Evolutionary conservation across 2,329 filamentous ascomycete species (phyloP), one percentile per base, ranked within the genome.

Genomic region (Dichotomopilus funicola): DNA sequence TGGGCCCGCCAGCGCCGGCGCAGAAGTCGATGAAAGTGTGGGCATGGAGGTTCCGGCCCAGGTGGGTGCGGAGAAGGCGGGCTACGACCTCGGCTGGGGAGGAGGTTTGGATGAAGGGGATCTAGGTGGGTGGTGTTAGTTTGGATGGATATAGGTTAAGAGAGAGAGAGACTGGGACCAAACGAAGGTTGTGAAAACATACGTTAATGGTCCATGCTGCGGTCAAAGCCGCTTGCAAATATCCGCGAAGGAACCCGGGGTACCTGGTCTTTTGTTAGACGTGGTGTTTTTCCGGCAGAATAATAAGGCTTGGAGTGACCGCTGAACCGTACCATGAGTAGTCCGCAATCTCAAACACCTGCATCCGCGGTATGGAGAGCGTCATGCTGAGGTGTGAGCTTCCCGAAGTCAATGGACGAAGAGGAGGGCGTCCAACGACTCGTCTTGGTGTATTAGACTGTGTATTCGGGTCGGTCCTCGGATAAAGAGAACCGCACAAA

Each of bases 1-100:
- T 88, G 0, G 86, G 86, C 0, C 87, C 87, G 42, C 88, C 88
- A 11, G 79, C 84, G 51, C 88, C 88, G 2, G 87, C 85, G 68
- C 87, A 89, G 69, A 90, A 88, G 71, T 91, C 88, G 59, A 91
- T 78, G 62, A 87, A 83, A 13, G 79, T 82, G 68, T 86, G 83
- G 1, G 73, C 69, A 13, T 74, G 70, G 1, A 81, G 71, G 50
- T 10, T 10, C 33, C 72, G 65, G 5, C 65, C 57, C 11, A 86
- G 75, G 43, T 78, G 71, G 27, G 69, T 70, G 41, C 76, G 72
- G 46, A 89, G 76, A 19, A 81, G 71, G 44, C 73, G 69, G 47
- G 84, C 80, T n/a, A 82, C 83, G 43, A 85, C 67, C n/a, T 75
- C 71, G 13, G 84, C 83, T 1, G 85, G 81, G 7, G 82, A 79